phyloP scores from a whole-genome alignment of 768 basidiomycete species.

The Kockovaella imperatae region DNA sequence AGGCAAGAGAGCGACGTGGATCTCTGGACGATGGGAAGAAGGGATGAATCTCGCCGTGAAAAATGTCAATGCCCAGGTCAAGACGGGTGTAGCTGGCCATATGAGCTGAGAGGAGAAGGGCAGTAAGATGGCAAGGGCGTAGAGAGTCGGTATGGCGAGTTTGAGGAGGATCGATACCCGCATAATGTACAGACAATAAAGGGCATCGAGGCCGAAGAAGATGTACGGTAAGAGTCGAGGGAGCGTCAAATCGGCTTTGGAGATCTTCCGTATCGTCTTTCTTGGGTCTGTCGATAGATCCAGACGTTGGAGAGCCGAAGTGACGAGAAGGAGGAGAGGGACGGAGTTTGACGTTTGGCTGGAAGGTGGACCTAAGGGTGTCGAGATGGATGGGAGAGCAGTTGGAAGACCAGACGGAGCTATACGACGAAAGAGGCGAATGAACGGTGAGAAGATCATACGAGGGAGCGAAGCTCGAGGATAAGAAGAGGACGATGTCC shows the following conservation, averaged over 20 bases:
- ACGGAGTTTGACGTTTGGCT: too few relatives aligned
- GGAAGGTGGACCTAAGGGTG: too few relatives aligned
- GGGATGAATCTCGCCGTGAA: constrained; percentile 85
- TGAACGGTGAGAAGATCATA: constrained; percentile 21
- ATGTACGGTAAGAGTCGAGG: constrained; percentile 58
- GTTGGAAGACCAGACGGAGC: constrained; percentile 11
- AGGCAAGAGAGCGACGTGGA: constrained; percentile 86
- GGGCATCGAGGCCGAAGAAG: constrained; percentile 70
- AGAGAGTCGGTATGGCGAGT: constrained; percentile 66
- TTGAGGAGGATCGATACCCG: constrained; percentile 55
- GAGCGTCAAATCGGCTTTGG: constrained; percentile 31
- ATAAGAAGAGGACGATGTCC: too few relatives aligned
- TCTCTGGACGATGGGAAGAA: constrained; percentile 61
- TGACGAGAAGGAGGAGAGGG: constrained; percentile 28
- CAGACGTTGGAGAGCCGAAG: constrained; percentile 32
- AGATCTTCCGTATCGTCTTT: constrained; percentile 27
- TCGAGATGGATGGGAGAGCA: constrained; percentile 14
- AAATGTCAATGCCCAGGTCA: constrained; percentile 77
- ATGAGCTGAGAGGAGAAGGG: constrained; percentile 88
- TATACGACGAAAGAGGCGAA: constrained; percentile 13
- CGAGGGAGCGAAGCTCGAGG: constrained; percentile 13
- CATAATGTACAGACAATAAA: constrained; percentile 82
- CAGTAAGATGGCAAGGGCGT: constrained; percentile 60
- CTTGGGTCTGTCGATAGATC: constrained; percentile 34
- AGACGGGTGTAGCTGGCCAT: constrained; percentile 71